phyloP scores from a whole-genome alignment of 176 grass and related monocot genomes.

The Cenchrus purpureus region DNA sequence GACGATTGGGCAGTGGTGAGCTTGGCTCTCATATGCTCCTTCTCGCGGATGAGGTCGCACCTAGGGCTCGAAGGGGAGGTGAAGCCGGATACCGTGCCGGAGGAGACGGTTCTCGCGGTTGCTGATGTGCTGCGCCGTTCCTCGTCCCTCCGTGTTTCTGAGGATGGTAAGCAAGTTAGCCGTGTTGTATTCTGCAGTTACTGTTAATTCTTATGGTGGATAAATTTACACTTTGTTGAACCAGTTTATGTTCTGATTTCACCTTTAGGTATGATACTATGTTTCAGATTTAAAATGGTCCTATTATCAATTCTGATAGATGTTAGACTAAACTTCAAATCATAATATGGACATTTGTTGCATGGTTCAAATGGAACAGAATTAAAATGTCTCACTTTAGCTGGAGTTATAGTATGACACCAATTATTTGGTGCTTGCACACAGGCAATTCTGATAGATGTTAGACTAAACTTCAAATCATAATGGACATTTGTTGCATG shows the following conservation, averaged over 20 bases:
- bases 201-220: background rate
- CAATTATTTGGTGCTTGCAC: constrained; percentile 8
- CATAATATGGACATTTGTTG: background rate
- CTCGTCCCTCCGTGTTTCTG: constrained; percentile 62
- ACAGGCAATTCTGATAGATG: constrained; percentile 16
- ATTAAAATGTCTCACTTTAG: constrained; percentile 10
- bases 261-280: constrained; percentile 1
- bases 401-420: background rate
- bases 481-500: background rate
- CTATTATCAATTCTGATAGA: background rate
- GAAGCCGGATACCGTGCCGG: constrained; percentile 62
- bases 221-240: background rate
- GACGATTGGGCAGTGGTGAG: constrained; percentile 67
- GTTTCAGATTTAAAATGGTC: background rate
- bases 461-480: background rate
- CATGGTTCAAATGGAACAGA: background rate
- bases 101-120: constrained; percentile 57
- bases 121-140: constrained; percentile 70
- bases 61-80: constrained; percentile 57
- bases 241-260: background rate
- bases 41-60: constrained; percentile 73
- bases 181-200: background rate
- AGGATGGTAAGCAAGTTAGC: constrained; percentile 57
- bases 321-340: background rate
- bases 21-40: constrained; percentile 89